Conservation (phyloP, 441 rosid genomes). For the Pelargonium fulgidum region DNA sequence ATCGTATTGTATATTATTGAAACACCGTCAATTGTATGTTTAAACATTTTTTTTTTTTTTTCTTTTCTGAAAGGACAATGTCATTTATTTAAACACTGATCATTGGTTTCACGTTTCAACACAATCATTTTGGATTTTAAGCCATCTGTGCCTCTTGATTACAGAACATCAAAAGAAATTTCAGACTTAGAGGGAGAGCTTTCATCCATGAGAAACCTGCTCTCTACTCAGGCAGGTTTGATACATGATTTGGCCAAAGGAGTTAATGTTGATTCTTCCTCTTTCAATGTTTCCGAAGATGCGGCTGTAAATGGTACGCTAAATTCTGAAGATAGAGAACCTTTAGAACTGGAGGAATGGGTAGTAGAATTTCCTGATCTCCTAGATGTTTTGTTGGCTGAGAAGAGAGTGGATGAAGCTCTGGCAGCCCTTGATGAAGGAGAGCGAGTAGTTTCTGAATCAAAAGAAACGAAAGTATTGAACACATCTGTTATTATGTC, state of each 20-base stretch:
- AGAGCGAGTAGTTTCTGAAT: constrained; percentile 56
- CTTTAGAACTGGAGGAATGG: constrained; percentile 84
- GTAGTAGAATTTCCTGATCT: constrained; percentile 71
- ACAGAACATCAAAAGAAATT: constrained; percentile 96
- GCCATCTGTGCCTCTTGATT: constrained; percentile 17
- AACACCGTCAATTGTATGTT: neutral
- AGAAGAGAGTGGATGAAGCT: constrained; percentile 93
- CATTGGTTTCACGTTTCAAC: neutral
- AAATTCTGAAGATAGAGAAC: constrained; percentile 45
- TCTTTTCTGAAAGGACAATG: neutral
- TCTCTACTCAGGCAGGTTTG: constrained; percentile 88
- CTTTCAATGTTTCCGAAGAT: constrained; percentile 40
- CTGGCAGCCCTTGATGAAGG: constrained; percentile 83
- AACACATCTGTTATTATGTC: constrained; percentile 44
- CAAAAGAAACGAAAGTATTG: constrained; percentile 47
- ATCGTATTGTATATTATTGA: neutral
- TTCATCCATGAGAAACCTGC: constrained; percentile 77
- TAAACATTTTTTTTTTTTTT: neutral
- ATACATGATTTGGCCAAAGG: constrained; percentile 93
- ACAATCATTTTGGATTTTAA: constrained; percentile 13
- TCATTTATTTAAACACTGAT: neutral
- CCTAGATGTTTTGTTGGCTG: constrained; percentile 89
- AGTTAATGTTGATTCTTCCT: constrained; percentile 54
- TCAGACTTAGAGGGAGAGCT: constrained; percentile 98
- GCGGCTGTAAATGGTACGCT: constrained; percentile 33